Evolutionary conservation across 129 eudicot genomes (phyloP).

Genomic region (Gnaphalium uliginosum): DNA sequence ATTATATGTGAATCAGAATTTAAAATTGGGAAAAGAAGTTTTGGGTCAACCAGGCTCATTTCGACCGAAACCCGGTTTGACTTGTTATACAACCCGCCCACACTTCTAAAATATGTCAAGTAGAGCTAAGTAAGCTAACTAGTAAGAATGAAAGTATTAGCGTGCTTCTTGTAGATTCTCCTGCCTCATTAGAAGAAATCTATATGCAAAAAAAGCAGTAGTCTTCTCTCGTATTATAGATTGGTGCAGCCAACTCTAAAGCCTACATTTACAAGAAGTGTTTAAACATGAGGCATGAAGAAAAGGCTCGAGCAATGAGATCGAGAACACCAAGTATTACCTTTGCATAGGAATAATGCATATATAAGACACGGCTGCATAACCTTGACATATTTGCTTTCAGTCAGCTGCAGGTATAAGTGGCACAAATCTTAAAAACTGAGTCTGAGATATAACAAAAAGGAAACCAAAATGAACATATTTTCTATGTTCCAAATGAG

Average conservation of each 20-base stretch:
- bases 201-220: constrained; percentile 73
- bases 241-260: constrained; percentile 85
- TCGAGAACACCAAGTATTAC: constrained; percentile 39
- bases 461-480: background rate
- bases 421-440: background rate
- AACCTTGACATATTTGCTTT: constrained; percentile 85
- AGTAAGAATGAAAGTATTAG: constrained; percentile 31
- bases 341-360: constrained; percentile 84
- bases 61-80: background rate
- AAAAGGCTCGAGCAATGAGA: constrained; percentile 9
- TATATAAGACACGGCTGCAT: constrained; percentile 88
- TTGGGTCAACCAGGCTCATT: background rate
- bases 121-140: constrained; percentile 2
- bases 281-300: background rate
- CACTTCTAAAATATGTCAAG: background rate
- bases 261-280: constrained; percentile 53
- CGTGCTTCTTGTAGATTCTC: constrained; percentile 96
- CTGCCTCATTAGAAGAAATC: constrained; percentile 85
- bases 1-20: background rate
- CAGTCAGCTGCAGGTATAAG: constrained; percentile 60
- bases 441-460: background rate
- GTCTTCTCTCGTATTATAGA: constrained; percentile 84
- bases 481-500: background rate
- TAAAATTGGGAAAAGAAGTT: background rate
- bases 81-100: background rate